Base-by-base conservation (phyloP, 306 rosid genomes). In the Benincasa hispida region DNA sequence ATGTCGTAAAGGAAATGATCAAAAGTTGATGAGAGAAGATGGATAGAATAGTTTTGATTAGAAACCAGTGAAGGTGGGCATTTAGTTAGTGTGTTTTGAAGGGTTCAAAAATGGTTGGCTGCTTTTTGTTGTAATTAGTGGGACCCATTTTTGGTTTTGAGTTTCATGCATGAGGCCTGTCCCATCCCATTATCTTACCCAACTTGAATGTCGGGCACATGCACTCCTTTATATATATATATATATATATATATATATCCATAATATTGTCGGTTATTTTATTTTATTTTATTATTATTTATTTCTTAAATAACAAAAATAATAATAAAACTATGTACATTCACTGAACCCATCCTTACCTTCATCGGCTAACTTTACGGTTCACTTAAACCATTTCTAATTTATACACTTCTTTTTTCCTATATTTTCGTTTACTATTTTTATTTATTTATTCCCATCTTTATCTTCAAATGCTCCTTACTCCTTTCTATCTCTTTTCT, bases 151-250 rank as follows among this genome's bases (percentile, higher is more conserved):
- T 56, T 27, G 17, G 41, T 34, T 28, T 28, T 61, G 48, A 65
- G 72, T 65, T 65, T 34, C 47, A 65, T 65, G 72, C 72, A 65
- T 65, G 72, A 65, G 72, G 27, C 28, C 9, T 19, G 72, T 34
- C 50, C 50, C 50, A 65, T 41, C 47, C 48, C 70, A 66, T 62
- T 32, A 62, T 66, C 30, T 66, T 66, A 37, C 73, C 50, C 73
- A 66, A 66, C 5, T 66, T 66, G 32, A 66, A 66, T 66, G 73
- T 39, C 73, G 73, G 30, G 32, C 73, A 66, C 73, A 37, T 66
- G 73, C 53, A 66, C 11, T 1, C 30, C 24, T 9, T 4, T n/a
- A 5, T 66, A n/a, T n/a, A 19, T 65, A 35, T 65, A 22, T 28
- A 28, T 28, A 28, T 32, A 0, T 39, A 1, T 39, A n/a, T n/a